These are phyloP conservation scores for Cystofilobasidium ferigula DNA, from an alignment of 768 basidiomycete genomes.

Conservation along the genomic window DNA sequence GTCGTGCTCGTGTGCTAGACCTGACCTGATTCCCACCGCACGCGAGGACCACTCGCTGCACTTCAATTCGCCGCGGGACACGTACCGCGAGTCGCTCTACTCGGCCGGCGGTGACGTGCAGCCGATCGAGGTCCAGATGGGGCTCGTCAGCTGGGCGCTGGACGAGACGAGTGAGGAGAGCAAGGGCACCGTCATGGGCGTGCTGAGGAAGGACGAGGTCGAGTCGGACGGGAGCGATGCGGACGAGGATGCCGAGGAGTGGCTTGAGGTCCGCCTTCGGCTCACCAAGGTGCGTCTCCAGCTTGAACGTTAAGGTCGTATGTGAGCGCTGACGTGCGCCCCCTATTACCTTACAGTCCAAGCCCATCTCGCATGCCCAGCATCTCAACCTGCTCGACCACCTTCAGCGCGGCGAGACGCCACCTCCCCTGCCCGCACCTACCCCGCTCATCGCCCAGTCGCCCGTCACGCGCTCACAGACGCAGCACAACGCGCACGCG, in stretches of 20 bases:
- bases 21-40: slow-evolving; percentile 11
- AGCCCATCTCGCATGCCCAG: slow-evolving; percentile 17
- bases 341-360: background rate
- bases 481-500: background rate
- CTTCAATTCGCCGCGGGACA: slow-evolving; percentile 9
- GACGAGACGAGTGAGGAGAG: slow-evolving; percentile 20
- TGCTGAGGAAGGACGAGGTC: slow-evolving; percentile 16
- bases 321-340: too few species aligned
- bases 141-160: slow-evolving; percentile 20
- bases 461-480: background rate
- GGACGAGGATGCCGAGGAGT: slow-evolving; percentile 21
- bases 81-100: slow-evolving; percentile 9
- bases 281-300: slow-evolving; percentile 11
- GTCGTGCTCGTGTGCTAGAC: background rate
- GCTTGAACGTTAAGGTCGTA: too few species aligned
- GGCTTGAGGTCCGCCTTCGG: slow-evolving; percentile 19
- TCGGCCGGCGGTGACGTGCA: background rate
- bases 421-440: background rate
- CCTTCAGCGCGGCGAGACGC: slow-evolving; percentile 15
- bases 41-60: slow-evolving; percentile 15
- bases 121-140: slow-evolving; percentile 17
- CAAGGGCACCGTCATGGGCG: slow-evolving; percentile 12
- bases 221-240: slow-evolving; percentile 8
- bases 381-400: slow-evolving; percentile 7
- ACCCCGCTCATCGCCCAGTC: background rate